Evolutionary conservation across 2,329 filamentous ascomycete genomes (phyloP).

Genomic region (Tolypocladium ovalisporum): DNA sequence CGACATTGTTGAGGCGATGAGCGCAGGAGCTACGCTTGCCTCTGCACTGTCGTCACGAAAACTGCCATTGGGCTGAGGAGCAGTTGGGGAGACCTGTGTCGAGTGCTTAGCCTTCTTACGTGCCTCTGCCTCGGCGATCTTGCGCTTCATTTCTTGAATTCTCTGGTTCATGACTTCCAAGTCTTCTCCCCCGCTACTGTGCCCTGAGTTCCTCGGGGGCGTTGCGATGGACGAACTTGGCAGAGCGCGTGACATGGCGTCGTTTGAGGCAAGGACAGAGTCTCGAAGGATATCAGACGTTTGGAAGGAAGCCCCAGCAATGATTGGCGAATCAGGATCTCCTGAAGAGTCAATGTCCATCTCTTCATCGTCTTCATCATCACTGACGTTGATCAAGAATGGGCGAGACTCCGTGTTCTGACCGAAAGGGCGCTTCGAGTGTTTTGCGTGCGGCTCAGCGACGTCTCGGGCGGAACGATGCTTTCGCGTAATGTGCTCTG

Average conservation of each 20-base stretch:
- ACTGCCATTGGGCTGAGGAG: slow-evolving; percentile 12
- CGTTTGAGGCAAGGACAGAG: slow-evolving; percentile 32
- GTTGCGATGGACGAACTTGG: slow-evolving; percentile 29
- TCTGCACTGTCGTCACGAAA: slow-evolving; percentile 16
- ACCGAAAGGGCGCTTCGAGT: slow-evolving; percentile 51
- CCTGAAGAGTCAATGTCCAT: slow-evolving; percentile 54
- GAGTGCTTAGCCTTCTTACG: slow-evolving; percentile 34
- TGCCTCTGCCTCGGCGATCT: slow-evolving; percentile 48
- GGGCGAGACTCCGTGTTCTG: slow-evolving; percentile 47
- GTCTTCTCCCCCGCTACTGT: slow-evolving; percentile 26
- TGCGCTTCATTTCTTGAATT: slow-evolving; percentile 50
- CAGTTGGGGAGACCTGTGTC: slow-evolving; percentile 18
- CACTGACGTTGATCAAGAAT: slow-evolving; percentile 78
- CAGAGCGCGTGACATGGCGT: slow-evolving; percentile 24
- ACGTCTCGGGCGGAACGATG: slow-evolving; percentile 57
- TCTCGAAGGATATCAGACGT: slow-evolving; percentile 29
- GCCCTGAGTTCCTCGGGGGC: slow-evolving; percentile 21
- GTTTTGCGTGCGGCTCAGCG: slow-evolving; percentile 38
- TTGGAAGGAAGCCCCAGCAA: slow-evolving; percentile 18
- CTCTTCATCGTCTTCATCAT: slow-evolving; percentile 54
- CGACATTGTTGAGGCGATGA: not conserved
- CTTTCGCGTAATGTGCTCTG: slow-evolving; percentile 19
- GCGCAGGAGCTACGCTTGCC: not conserved
- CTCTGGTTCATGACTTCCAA: slow-evolving; percentile 42
- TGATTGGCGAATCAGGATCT: slow-evolving; percentile 26